Percentiles rank a stretch among this genome's conserved stretches.
phyloP scores from a whole-genome alignment of 1,284 basidiomycete species.

The Austroboletus niveus region DNA sequence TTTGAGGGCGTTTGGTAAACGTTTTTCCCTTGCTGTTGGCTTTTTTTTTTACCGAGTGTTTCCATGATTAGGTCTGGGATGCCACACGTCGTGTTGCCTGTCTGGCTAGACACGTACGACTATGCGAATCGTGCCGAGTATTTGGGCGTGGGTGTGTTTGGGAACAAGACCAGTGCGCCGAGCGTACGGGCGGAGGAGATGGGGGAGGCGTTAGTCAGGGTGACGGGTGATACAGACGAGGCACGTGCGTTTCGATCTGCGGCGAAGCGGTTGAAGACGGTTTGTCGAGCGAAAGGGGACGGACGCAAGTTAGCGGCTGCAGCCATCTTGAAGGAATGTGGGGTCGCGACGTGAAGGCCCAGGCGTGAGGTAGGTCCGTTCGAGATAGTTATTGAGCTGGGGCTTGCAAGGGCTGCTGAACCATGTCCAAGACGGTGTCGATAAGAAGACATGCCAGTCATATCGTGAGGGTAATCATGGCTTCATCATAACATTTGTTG shows the following conservation, averaged over 20 bases:
- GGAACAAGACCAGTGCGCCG: constrained; percentile 5
- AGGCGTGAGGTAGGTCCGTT: no score
- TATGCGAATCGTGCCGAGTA: constrained; percentile 8
- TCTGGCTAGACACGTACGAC: constrained; percentile 18
- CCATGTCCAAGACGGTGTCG: no score
- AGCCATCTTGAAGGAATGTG: constrained; percentile 3
- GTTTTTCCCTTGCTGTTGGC: no score
- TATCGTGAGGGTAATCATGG: no score
- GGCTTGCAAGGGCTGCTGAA: no score
- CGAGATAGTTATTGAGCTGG: no score
- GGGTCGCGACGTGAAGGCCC: no score
- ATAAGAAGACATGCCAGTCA: no score
- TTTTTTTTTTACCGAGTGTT: background rate
- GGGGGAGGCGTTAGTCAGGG: constrained; percentile 5
- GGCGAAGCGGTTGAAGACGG: constrained; percentile 6
- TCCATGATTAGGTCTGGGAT: constrained; percentile 2
- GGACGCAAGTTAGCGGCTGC: constrained; percentile 1
- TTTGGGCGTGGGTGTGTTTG: constrained; percentile 15
- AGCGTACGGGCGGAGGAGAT: constrained; percentile 11
- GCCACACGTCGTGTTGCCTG: constrained; percentile 12
- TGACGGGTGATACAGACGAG: constrained; percentile 8
- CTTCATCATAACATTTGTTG: no score
- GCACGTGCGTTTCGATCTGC: background rate
- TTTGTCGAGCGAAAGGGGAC: constrained; percentile 9
- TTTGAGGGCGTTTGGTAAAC: background rate